Percentiles rank a stretch among this genome's conserved stretches.
Evolutionary conservation across 225 moss, liverwort and hornwort genomes (phyloP).

Genomic region (Climacium dendroides): DNA sequence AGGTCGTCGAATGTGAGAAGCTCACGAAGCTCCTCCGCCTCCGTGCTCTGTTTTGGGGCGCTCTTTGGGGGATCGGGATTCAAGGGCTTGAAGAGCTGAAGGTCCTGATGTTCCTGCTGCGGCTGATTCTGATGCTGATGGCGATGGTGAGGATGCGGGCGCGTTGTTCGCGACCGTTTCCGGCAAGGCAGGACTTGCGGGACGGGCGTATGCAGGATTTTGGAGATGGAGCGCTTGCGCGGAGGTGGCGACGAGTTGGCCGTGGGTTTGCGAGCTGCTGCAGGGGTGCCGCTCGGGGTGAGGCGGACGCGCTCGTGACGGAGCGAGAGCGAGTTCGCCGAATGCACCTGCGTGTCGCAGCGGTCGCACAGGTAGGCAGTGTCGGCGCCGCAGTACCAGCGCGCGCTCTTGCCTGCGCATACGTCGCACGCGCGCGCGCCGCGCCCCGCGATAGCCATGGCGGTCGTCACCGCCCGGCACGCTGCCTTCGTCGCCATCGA

Average conservation of each 20-base stretch:
- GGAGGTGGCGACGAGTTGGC: neutral
- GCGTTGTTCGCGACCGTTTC: conserved; percentile 13
- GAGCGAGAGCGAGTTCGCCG: conserved; percentile 55
- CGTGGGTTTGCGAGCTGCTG: neutral
- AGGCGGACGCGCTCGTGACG: conserved; percentile 70
- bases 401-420: conserved; percentile 46
- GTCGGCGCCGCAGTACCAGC: conserved; percentile 76
- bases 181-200: conserved; percentile 7
- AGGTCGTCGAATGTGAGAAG: conserved; percentile 3
- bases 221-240: conserved; percentile 4
- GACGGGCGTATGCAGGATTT: neutral
- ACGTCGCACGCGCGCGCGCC: conserved; percentile 64
- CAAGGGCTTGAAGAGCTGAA: neutral
- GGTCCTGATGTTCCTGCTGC: neutral
- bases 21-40: neutral
- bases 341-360: conserved; percentile 63
- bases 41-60: neutral
- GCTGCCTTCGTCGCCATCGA: conserved; percentile 19
- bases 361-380: conserved; percentile 66
- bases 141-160: conserved; percentile 16
- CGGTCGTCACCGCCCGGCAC: conserved; percentile 6
- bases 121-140: neutral
- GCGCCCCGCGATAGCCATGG: conserved; percentile 72
- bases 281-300: conserved; percentile 16
- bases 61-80: neutral